These are phyloP conservation scores for Punica granatum DNA, from an alignment of 345 rosid species.

Conservation along the genomic window DNA sequence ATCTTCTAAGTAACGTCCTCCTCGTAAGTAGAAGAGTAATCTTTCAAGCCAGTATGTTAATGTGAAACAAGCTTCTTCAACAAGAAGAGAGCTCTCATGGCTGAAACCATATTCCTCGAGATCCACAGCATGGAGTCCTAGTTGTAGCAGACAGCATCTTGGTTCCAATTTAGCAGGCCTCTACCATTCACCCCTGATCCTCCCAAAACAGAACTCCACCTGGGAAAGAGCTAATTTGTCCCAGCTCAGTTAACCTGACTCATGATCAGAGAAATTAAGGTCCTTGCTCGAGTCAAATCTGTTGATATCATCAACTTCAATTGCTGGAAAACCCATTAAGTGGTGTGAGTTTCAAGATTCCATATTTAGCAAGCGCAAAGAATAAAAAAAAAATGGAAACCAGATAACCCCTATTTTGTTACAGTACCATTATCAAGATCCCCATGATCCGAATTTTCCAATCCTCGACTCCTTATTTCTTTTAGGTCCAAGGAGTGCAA, in stretches of 20 bases:
- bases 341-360: not conserved
- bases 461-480: not conserved
- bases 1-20: constrained; percentile 29
- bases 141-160: not conserved
- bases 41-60: constrained; percentile 4
- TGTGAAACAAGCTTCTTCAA: constrained; percentile 9
- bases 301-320: constrained; percentile 10
- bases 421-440: constrained; percentile 5
- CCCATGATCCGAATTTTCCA: not conserved
- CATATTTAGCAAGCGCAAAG: not conserved
- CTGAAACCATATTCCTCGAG: not conserved
- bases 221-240: constrained; percentile 2
- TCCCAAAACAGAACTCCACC: constrained; percentile 3
- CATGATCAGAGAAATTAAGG: constrained; percentile 4
- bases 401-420: not conserved
- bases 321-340: constrained; percentile 8
- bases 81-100: not conserved
- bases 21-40: not conserved
- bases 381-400: constrained; percentile 2
- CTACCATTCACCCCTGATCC: not conserved
- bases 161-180: not conserved
- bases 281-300: constrained; percentile 10
- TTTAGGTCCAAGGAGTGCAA: not conserved
- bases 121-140: not conserved
- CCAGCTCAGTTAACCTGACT: constrained; percentile 6